Evolutionary conservation across 805 yeast genomes (phyloP).

Genomic region (Hanseniaspora clermontiae): DNA sequence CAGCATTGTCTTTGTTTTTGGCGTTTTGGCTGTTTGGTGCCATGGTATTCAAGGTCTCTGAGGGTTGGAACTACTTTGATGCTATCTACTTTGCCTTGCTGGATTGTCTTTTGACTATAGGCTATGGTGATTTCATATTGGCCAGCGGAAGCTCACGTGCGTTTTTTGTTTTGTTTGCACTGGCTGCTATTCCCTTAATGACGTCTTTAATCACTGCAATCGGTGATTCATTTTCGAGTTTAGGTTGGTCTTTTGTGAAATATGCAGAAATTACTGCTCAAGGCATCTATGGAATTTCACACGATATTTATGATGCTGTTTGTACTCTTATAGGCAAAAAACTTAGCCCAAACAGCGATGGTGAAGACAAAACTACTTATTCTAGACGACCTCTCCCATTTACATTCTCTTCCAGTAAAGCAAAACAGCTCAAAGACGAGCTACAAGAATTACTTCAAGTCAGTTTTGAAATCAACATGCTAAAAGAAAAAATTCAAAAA

Average conservation of each 20-base stretch:
- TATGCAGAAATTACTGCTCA: constrained; percentile 1
- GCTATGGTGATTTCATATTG: constrained; percentile 33
- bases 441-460: background rate
- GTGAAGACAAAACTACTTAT: constrained; percentile 2
- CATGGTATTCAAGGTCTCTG: constrained; percentile 43
- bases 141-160: constrained; percentile 49
- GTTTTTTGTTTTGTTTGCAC: constrained; percentile 68
- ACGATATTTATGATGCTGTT: background rate
- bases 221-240: constrained; percentile 45
- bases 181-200: constrained; percentile 78
- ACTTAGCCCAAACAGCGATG: background rate
- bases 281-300: background rate
- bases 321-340: background rate
- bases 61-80: constrained; percentile 60
- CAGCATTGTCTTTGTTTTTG: constrained; percentile 36
- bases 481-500: background rate
- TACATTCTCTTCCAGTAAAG: background rate
- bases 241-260: constrained; percentile 19
- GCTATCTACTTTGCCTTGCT: constrained; percentile 65
- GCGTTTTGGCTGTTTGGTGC: constrained; percentile 68
- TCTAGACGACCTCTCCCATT: constrained; percentile 2
- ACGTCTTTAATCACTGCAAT: constrained; percentile 61
- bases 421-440: constrained; percentile 3
- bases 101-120: constrained; percentile 39
- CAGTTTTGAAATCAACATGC: background rate